Base-by-base conservation (phyloP, 1,284 basidiomycete genomes). In the Trichosporon sp. region DNA sequence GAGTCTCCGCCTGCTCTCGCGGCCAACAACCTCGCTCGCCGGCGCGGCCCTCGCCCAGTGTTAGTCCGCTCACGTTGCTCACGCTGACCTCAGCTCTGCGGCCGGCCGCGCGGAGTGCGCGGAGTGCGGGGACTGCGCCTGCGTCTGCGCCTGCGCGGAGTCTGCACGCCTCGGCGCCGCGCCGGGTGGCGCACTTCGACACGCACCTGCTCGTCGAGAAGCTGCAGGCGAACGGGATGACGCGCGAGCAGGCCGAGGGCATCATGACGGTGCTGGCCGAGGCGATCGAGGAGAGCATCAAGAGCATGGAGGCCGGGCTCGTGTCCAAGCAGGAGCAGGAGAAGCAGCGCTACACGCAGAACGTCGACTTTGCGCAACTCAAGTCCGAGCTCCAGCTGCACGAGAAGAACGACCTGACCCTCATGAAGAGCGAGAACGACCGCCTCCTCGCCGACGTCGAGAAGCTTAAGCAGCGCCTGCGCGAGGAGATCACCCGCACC, bases 361-460 rank as follows among this genome's bases (percentile, higher is more conserved):
- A 97, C 86, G 95, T 99, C 71, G 96, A 98, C 84, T 98, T 99
- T 82, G 92, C 95, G 5, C 91, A 95, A 79, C 89, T 97, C 75
- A 98, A 98, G 84, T 96, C 94, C 18, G 96, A 98, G 80, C 87
- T 99, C 32, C 93, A 98, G 83, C 86, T 99, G 56, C 92, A 94
- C 86, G 95, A 98, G 86, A 95, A 96, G 87, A 98, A 98, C 78
- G 96, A 99, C 80, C 88, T 98, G 65, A 91, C 94, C 27, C 90
- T 95, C 86, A 91, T 99, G 86, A 97, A 95, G 85, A 90, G 92
- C 56, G 94, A 96, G 85, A 98, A 93, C 77, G 96, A 98, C 81
- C 88, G 96, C 23, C 86, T 99, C 21, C 87, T 93, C 77, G 87
- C 89, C 35, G 96, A 99, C 78, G 90, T 98, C 65, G 95, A 98